Conservation (phyloP, 306 rosid species). For the Sicyos edulis region DNA sequence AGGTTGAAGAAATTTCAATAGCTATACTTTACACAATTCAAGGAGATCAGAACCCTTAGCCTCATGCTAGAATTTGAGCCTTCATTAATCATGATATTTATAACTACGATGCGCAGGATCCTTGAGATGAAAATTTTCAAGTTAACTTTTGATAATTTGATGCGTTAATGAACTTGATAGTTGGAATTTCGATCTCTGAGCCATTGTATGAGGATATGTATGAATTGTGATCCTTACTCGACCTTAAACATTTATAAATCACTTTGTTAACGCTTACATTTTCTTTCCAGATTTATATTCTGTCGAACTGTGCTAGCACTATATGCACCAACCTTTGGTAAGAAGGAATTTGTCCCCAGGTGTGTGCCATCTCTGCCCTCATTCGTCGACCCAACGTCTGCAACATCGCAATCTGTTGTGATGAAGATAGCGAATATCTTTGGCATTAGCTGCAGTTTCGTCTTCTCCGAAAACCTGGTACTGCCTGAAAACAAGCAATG, state of each 20-base stretch:
- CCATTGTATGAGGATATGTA: background rate
- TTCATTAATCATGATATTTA: background rate
- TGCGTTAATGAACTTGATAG: background rate
- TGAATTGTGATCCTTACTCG: background rate
- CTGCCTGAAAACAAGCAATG: slow-evolving; percentile 31
- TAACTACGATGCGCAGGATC: background rate
- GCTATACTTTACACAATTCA: background rate
- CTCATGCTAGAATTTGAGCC: background rate
- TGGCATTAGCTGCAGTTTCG: slow-evolving; percentile 50
- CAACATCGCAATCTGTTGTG: slow-evolving; percentile 39
- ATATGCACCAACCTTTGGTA: slow-evolving; percentile 49
- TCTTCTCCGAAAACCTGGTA: slow-evolving; percentile 38
- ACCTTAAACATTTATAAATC: background rate
- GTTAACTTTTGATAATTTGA: slow-evolving; percentile 11
- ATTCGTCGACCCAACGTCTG: slow-evolving; percentile 31
- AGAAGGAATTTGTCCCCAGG: slow-evolving; percentile 55
- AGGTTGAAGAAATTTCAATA: background rate
- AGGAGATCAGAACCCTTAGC: background rate
- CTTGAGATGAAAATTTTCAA: background rate
- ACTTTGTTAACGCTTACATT: background rate
- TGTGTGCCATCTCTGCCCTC: slow-evolving; percentile 67
- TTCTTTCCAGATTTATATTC: slow-evolving; percentile 65
- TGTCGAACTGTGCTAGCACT: slow-evolving; percentile 53
- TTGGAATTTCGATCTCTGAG: background rate
- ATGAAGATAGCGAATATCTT: slow-evolving; percentile 51